Base-by-base conservation (phyloP, 163 green algal species). In the Chlamydomonas reinhardtii region DNA sequence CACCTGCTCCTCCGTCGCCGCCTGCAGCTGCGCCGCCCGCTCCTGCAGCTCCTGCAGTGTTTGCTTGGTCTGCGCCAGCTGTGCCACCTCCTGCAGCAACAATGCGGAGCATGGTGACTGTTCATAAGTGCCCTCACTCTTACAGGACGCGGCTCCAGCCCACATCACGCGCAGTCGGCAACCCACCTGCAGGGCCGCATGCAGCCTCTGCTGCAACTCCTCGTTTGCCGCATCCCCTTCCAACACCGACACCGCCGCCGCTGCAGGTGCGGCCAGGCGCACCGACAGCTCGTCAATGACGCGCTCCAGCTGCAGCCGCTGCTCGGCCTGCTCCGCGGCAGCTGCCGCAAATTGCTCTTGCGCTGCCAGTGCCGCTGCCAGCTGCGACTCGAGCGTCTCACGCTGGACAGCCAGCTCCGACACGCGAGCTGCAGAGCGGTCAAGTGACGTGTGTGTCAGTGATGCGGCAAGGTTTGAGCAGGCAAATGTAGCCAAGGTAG, bases 201-300 rank as follows among this genome's bases (percentile, higher is more conserved):
- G 64, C n/a, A 76, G 43, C 79, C 76, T 61, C 22, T n/a, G 73
- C 77, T 85, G 64, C 24, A 90, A 24, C 48, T 85, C 77, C 52
- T 79, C 48, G 34, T 83, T 73, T n/a, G 70, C 29, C n/a, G 64
- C n/a, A 24, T 73, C 32, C 17, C n/a, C n/a, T n/a, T n/a, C n/a
- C n/a, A n/a, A 17, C 69, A 31, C 69, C 34, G 17, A 12, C 34
- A 56, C 32, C 0, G 69, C 3, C 35, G 35, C 70, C 4, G 66
- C 4, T 52, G 34, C 22, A 24, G 52, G 64, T 25, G 14, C 65
- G 2, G 71, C 59, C n/a, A 74, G 54, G 34, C 65, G 82, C 25
- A 80, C 27, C 24, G 77, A 83, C 62, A 86, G 76, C 54, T 86
- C 76, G 12, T 89, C 85, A 48, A 86, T 82, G 65, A 78, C 17